phyloP scores from a whole-genome alignment of 1,139 yeast species.

The Suzukiozyma palmioleophila region DNA sequence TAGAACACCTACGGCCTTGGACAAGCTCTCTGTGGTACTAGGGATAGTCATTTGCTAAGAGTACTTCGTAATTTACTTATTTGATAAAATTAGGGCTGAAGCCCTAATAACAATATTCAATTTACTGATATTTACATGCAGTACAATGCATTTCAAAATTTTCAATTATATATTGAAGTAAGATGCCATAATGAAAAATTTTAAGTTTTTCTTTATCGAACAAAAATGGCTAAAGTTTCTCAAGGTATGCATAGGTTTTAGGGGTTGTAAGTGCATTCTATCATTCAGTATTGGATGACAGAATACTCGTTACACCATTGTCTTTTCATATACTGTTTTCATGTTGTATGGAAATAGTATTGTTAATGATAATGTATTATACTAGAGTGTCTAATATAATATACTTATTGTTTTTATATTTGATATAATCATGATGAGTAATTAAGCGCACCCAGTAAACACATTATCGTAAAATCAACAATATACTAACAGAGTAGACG shows the following conservation, averaged over 20 bases:
- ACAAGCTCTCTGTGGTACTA: no score
- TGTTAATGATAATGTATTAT: slow-evolving; percentile 2
- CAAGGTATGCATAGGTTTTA: slow-evolving; percentile 1
- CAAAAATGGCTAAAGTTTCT: slow-evolving; percentile 3
- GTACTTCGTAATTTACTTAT: no score
- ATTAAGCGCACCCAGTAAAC: neutral
- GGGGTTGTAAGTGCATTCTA: no score
- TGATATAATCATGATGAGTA: slow-evolving; percentile 1
- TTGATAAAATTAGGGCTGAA: no score
- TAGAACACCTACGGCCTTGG: no score
- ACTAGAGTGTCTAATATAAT: neutral
- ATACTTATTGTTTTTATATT: slow-evolving; percentile 3
- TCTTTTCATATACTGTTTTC: neutral
- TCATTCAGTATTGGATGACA: no score
- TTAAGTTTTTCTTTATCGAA: neutral
- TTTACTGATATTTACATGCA: no score
- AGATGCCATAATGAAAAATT: neutral
- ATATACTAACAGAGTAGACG: slow-evolving; percentile 61
- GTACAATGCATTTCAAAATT: neutral
- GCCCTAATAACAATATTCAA: no score
- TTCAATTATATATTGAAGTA: neutral
- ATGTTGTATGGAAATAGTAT: slow-evolving; percentile 1
- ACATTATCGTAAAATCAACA: neutral
- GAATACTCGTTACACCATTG: no score
- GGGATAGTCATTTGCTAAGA: no score